Conservation (phyloP, 2,329 filamentous ascomycete species). For the Sporothrix mexicana region DNA sequence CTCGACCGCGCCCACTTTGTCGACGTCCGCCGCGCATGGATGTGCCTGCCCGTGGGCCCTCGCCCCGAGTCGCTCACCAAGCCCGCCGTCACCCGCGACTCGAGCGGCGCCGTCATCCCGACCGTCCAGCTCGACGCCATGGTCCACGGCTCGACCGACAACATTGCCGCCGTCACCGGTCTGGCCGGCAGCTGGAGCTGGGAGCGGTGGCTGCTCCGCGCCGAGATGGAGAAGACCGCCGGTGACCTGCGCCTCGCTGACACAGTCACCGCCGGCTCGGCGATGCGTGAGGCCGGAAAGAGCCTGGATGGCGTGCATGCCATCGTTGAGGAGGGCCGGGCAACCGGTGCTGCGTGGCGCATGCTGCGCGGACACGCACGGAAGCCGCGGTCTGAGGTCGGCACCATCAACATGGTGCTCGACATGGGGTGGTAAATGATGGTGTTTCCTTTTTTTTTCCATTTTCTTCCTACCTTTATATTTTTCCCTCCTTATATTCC, state of each 20-base stretch:
- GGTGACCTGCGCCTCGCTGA: constrained; percentile 66
- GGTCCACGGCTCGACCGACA: constrained; percentile 70
- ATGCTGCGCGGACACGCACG: constrained; percentile 67
- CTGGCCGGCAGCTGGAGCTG: constrained; percentile 87
- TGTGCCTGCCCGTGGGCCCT: constrained; percentile 81
- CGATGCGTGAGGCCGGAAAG: constrained; percentile 62
- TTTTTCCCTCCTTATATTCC: constrained; percentile 2
- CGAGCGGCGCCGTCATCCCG: constrained; percentile 49
- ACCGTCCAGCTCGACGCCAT: constrained; percentile 66
- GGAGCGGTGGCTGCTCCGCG: constrained; percentile 94
- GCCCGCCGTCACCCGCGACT: constrained; percentile 44
- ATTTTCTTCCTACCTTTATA: neutral
- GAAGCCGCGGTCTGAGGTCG: constrained; percentile 58
- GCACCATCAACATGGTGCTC: constrained; percentile 48
- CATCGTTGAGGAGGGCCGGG: constrained; percentile 68
- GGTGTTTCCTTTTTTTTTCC: neutral
- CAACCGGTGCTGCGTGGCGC: constrained; percentile 64
- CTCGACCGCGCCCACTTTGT: constrained; percentile 77
- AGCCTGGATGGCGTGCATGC: constrained; percentile 65
- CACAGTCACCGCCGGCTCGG: constrained; percentile 56
- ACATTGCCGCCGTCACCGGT: constrained; percentile 76
- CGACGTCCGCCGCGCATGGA: constrained; percentile 84
- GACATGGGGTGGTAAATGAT: constrained; percentile 31
- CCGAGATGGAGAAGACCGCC: constrained; percentile 79
- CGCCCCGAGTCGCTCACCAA: constrained; percentile 49